Percentiles rank a stretch among this genome's conserved stretches.
phyloP scores from a whole-genome alignment of 495 filamentous ascomycete genomes.

The Annulohypoxylon bovei region DNA sequence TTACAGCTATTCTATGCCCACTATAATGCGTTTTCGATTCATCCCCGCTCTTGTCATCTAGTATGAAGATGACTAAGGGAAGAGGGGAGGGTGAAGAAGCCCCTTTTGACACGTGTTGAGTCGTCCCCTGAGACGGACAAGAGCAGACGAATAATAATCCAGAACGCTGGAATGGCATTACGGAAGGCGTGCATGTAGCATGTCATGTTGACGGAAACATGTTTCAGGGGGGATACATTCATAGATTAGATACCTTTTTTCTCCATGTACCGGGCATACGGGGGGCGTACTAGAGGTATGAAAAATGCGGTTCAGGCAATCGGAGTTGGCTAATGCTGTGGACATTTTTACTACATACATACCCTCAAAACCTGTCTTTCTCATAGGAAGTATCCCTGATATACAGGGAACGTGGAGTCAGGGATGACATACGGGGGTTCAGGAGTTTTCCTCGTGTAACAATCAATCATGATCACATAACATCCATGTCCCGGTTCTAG shows the following conservation, averaged over 20 bases:
- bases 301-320: conserved; percentile 2
- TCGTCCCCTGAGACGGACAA: not conserved
- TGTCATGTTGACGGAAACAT: conserved; percentile 16
- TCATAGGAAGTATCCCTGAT: not conserved
- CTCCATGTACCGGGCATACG: conserved; percentile 3
- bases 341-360: conserved; percentile 10
- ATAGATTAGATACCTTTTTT: conserved; percentile 27
- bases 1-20: conserved; percentile 19
- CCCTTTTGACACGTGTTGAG: not conserved
- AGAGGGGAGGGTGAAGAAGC: not conserved
- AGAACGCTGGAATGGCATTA: conserved; percentile 20
- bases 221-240: conserved; percentile 13
- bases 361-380: conserved; percentile 9
- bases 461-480: conserved; percentile 10
- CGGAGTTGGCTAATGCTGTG: not conserved
- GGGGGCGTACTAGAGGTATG: conserved; percentile 10
- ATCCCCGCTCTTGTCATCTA: not conserved
- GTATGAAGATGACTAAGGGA: not conserved
- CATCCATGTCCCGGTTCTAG: not conserved
- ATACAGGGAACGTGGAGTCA: conserved; percentile 1
- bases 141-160: conserved; percentile 11
- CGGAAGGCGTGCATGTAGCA: conserved; percentile 17
- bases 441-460: not conserved
- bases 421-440: not conserved
- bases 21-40: conserved; percentile 27